Conservation (phyloP, 805 yeast genomes). For the Yamadazyma olivae region DNA sequence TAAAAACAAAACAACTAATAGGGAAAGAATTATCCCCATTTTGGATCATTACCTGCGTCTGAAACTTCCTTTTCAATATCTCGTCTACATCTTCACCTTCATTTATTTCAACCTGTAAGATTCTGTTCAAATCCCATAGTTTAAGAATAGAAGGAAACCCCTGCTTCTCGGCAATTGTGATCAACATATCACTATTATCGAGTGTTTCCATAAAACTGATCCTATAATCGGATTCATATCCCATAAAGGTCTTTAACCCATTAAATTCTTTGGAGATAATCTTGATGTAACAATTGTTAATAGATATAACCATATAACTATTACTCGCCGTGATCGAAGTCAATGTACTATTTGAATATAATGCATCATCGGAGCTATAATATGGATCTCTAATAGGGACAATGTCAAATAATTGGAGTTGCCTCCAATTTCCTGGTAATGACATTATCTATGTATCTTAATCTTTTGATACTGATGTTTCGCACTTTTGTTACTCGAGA, state of each 20-base stretch:
- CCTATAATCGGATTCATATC: constrained; percentile 63
- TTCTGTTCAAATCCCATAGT: constrained; percentile 67
- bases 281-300: constrained; percentile 50
- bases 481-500: too few relatives aligned
- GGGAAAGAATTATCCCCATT: constrained; percentile 81
- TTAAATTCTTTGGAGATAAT: constrained; percentile 52
- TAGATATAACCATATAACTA: constrained; percentile 58
- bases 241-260: constrained; percentile 50
- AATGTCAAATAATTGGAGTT: constrained; percentile 81
- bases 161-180: constrained; percentile 72
- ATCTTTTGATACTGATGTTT: too few relatives aligned
- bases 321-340: constrained; percentile 61
- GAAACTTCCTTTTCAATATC: constrained; percentile 40
- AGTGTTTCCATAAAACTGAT: constrained; percentile 56
- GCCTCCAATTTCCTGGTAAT: constrained; percentile 39
- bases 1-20: constrained; percentile 58
- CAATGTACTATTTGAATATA: constrained; percentile 77
- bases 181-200: constrained; percentile 48
- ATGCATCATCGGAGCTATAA: constrained; percentile 54
- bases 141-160: constrained; percentile 68
- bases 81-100: constrained; percentile 18
- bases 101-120: constrained; percentile 23
- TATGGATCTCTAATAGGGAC: constrained; percentile 84
- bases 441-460: constrained; percentile 11
- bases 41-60: constrained; percentile 57